Evolutionary conservation across 106 monocot genomes (phyloP), one percentile per base, ranked within the genome.

Genomic region (Dendrobium officinale): DNA sequence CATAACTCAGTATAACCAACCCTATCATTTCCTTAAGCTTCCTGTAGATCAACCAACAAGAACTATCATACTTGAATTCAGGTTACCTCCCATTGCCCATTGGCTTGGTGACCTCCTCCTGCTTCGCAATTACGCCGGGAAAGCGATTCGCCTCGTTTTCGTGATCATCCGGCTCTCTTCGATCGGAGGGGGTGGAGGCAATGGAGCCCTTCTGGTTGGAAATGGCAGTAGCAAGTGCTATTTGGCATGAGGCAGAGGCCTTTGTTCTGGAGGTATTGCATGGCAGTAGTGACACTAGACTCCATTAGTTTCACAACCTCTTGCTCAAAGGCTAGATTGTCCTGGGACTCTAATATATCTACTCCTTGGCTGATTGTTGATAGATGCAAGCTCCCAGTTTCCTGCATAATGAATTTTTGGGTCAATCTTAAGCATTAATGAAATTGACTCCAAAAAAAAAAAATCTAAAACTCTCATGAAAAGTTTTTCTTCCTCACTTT

Each of bases 201-300:
- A 48, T 18, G 20, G 83, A 81, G 31, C 91, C 86, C 76, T 95
- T 98, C 66, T 87, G 85, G 77, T 22, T 84, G 13, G 95, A 91
- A 54, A 91, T 91, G 13, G 92, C 91, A 33, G 95, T 55, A 4
- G 98, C 98, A n/a, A 99, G 98, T 19, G 92, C 88, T 20, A 91
- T 78, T 78, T 1, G 95, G 98, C 95, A 99, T 95, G 73, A 99
- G 87, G 87, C 98, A 95, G 43, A 99, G 88, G 20, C 92, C 98
- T 89, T 99, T 95, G 79, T 79, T 87, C 80, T 90, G 92, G 51
- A 94, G 94, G 79, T 81, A 86, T 40, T 94, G 94, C 89, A 97
- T 94, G 4, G 93, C 94, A 9, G 73, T 78, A 1, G 87, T 91
- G 55, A 97, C 78, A 42, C 85, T 91, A 1, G 92, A 88, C 78